Evolutionary conservation across 768 basidiomycete species (phyloP), one percentile per base, ranked within the genome.

Genomic region (Suillus alpinus): DNA sequence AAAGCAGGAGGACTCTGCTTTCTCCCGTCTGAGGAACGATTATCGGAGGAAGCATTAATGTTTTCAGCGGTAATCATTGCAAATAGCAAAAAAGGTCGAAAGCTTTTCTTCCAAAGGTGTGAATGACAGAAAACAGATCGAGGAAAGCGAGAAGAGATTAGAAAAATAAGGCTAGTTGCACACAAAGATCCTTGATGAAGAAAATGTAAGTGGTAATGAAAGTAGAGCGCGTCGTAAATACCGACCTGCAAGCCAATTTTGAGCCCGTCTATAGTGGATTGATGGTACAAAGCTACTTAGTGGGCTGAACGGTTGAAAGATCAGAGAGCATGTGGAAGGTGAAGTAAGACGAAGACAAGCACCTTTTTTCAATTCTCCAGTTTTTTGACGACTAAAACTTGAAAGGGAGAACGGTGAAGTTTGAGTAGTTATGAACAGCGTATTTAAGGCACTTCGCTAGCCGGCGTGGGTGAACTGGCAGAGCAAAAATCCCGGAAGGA

Each of bases 1-100:
- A 95, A 95, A 60, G 93, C 93, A 65, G 93, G 91, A 20, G 93
- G 92, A 75, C 89, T 94, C 69, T 90, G 89, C 80, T 91, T 92
- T 73, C 87, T 81, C 66, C 85, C 88, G 71, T 87, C 88, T 57
- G 83, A 78, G 73, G 84, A 69, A 73, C 78, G 83, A 86, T 84
- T 83, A 87, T 89, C 86, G 83, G 79, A 83, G 81, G 86, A 81
- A 73, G 81, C 77, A 78, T 76, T 88, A 86, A 84, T 83, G 75
- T 86, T 85, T 79, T 91, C 86, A 77, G 79, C 77, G 75, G 78
- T 77, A 76, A 84, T 88, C 91, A 92, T 91, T 82, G 83, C 80
- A 71, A 72, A 65, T 65, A 77, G 71, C 70, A 77, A 75, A 72
- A 73, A 69, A 68, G 67, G 71, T 68, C 65, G 76, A 72, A 69